Evolutionary conservation across 1,284 basidiomycete genomes (phyloP).

Genomic region (Cystobasidium pallidum): DNA sequence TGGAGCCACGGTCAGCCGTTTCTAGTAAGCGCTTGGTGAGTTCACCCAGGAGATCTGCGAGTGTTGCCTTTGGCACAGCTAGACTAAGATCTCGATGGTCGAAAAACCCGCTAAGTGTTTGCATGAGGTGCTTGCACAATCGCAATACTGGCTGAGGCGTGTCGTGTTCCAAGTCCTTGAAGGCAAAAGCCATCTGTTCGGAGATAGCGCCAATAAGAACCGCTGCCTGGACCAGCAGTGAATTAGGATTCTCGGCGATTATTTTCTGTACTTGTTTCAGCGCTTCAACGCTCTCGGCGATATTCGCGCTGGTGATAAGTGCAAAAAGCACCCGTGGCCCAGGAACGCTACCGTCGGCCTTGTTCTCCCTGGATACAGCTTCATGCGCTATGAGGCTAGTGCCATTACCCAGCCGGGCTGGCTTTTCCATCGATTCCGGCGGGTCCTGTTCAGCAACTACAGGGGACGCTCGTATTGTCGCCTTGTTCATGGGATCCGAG

Average conservation of each 20-base stretch:
- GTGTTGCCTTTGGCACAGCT: slow-evolving; percentile 74
- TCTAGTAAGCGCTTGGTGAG: slow-evolving; percentile 85
- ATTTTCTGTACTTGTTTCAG: slow-evolving; percentile 84
- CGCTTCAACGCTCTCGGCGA: slow-evolving; percentile 83
- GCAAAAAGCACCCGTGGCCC: background rate
- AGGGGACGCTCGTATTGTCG: background rate
- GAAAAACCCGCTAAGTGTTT: slow-evolving; percentile 88
- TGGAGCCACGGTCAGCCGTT: slow-evolving; percentile 65
- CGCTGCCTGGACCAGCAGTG: slow-evolving; percentile 76
- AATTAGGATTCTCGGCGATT: slow-evolving; percentile 60
- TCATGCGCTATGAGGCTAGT: background rate
- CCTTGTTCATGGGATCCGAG: background rate
- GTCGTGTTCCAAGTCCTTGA: slow-evolving; percentile 69
- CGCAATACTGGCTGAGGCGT: slow-evolving; percentile 73
- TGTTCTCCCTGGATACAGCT: background rate
- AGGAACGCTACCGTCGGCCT: background rate
- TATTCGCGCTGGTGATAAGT: slow-evolving; percentile 71
- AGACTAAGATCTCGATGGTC: slow-evolving; percentile 80
- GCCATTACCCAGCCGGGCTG: too few relatives aligned
- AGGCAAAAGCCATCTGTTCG: slow-evolving; percentile 83
- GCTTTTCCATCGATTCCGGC: background rate
- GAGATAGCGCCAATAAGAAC: slow-evolving; percentile 85
- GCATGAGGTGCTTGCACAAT: slow-evolving; percentile 91
- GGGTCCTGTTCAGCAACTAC: background rate
- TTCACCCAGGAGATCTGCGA: slow-evolving; percentile 80